Evolutionary conservation across 1,284 basidiomycete species (phyloP).

Genomic region (Leccinum laetum): DNA sequence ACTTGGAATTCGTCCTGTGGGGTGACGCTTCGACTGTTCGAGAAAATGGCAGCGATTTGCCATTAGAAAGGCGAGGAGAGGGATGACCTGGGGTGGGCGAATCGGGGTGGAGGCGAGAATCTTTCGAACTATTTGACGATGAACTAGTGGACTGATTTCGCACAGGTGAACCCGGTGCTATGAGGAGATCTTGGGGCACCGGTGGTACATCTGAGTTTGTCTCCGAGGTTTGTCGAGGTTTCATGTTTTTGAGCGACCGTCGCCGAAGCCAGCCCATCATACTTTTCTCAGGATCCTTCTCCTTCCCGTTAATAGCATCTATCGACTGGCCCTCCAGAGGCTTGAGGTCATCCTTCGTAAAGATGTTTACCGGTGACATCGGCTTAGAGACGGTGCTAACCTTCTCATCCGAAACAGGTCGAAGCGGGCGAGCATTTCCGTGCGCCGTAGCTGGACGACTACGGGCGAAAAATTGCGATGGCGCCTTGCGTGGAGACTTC

Average conservation of each 20-base stretch:
- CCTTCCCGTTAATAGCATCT: conserved; percentile 36
- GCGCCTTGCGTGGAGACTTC: conserved; percentile 30
- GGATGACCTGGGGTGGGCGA: conserved; percentile 14
- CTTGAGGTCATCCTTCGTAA: conserved; percentile 20
- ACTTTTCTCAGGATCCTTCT: conserved; percentile 43
- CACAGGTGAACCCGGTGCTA: conserved; percentile 20
- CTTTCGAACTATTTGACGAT: conserved; percentile 26
- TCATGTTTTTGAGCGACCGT: conserved; percentile 39
- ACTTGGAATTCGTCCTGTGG: conserved; percentile 23
- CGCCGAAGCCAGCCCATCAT: conserved; percentile 58
- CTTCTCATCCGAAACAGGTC: conserved; percentile 18
- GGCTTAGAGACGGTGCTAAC: conserved; percentile 4
- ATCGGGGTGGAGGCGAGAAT: conserved; percentile 25
- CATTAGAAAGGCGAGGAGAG: conserved; percentile 13
- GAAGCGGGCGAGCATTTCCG: conserved; percentile 11
- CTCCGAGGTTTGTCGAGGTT: conserved; percentile 26
- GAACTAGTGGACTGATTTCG: conserved; percentile 27
- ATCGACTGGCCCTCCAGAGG: conserved; percentile 4
- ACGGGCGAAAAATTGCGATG: conserved; percentile 18
- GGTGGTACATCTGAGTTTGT: conserved; percentile 13
- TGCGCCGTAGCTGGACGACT: conserved; percentile 13
- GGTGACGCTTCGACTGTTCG: conserved; percentile 3
- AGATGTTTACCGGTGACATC: conserved; percentile 11
- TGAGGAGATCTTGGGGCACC: conserved; percentile 13
- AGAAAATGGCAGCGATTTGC: conserved; percentile 20